Percentiles rank a stretch among this genome's conserved stretches.
These are phyloP conservation scores for Plasmodium sp. DNA, from an alignment of 169 alveolate species.

Conservation along the genomic window DNA sequence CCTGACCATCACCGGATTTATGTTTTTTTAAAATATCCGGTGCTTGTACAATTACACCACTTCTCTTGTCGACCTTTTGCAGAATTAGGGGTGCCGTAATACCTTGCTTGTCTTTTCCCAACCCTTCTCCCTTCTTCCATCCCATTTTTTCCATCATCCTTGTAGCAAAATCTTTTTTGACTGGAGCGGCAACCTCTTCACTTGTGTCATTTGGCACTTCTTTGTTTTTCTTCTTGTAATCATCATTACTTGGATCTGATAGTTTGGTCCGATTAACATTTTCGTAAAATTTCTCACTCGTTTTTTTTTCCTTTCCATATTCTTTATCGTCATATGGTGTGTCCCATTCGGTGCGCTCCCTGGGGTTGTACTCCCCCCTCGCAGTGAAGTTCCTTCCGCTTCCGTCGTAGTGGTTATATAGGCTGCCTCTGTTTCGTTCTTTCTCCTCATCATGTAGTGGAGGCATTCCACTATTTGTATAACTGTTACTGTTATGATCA, in stretches of 20 bases:
- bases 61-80: constrained; percentile 84
- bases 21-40: constrained; percentile 65
- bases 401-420: background rate
- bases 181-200: constrained; percentile 43
- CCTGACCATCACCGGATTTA: constrained; percentile 33
- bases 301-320: background rate
- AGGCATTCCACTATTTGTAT: background rate
- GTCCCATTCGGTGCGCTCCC: background rate
- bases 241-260: background rate
- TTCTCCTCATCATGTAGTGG: background rate
- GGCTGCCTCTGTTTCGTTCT: background rate
- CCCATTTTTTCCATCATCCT: constrained; percentile 92
- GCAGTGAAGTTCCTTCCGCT: background rate
- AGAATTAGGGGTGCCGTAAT: constrained; percentile 89
- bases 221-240: background rate
- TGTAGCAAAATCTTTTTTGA: constrained; percentile 86
- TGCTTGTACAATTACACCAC: constrained; percentile 88
- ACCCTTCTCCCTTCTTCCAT: constrained; percentile 92
- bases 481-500: background rate
- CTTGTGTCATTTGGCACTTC: constrained; percentile 46
- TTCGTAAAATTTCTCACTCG: background rate
- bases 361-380: background rate
- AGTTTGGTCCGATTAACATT: background rate
- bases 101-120: constrained; percentile 90
- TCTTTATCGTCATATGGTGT: background rate